phyloP scores from a whole-genome alignment of 208 protist species.

The Naegleria gruberi region DNA sequence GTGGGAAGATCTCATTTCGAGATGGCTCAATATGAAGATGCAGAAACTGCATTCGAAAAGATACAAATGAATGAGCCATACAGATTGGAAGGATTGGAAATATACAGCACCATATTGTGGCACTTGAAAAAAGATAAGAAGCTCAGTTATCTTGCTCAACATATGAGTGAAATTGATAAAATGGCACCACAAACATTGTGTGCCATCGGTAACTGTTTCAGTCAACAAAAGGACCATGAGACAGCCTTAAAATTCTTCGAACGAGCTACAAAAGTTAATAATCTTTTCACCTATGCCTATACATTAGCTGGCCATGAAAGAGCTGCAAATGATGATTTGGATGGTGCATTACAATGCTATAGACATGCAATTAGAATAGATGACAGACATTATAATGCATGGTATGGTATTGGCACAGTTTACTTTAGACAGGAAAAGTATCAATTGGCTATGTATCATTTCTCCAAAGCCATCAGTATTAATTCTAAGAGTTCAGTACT shows the following conservation, averaged over 20 bases:
- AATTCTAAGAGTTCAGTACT: slow-evolving; percentile 68
- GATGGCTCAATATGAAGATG: not conserved
- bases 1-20: slow-evolving; percentile 13
- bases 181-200: slow-evolving; percentile 69
- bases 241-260: slow-evolving; percentile 84
- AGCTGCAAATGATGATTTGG: slow-evolving; percentile 77
- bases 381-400: slow-evolving; percentile 86
- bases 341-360: slow-evolving; percentile 75
- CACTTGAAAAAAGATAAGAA: slow-evolving; percentile 69
- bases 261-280: slow-evolving; percentile 72
- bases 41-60: not conserved
- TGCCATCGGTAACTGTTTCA: slow-evolving; percentile 86
- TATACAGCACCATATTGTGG: slow-evolving; percentile 89
- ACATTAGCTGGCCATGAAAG: slow-evolving; percentile 87
- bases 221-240: slow-evolving; percentile 80
- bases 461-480: slow-evolving; percentile 68
- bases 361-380: slow-evolving; percentile 75
- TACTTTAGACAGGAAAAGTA: slow-evolving; percentile 78
- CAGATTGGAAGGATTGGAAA: slow-evolving; percentile 10
- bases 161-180: slow-evolving; percentile 70
- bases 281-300: slow-evolving; percentile 75
- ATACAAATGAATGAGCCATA: not conserved
- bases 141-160: slow-evolving; percentile 72
- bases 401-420: slow-evolving; percentile 84
- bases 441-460: slow-evolving; percentile 72